These are phyloP conservation scores for Euptelea pleiosperma DNA, from an alignment of 164 flowering plant species.

Conservation along the genomic window DNA sequence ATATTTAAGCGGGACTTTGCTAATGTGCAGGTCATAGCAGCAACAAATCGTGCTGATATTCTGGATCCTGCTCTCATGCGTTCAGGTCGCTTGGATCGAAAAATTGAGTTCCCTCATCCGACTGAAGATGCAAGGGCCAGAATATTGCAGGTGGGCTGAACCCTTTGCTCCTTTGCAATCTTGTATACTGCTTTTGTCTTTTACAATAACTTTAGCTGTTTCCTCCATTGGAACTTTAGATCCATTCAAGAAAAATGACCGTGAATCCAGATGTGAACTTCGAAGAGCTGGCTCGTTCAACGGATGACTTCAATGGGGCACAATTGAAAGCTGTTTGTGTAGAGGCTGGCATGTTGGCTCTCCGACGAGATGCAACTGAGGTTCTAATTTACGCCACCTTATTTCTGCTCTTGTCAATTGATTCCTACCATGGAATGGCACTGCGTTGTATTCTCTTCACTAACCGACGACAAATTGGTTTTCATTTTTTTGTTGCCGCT, in stretches of 20 bases:
- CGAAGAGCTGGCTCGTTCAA: conserved; percentile 96
- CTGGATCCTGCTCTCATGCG: conserved; percentile 98
- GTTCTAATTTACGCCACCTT: conserved; percentile 24
- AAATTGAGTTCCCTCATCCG: conserved; percentile 85
- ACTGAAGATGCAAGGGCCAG: conserved; percentile 96
- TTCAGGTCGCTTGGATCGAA: conserved; percentile 94
- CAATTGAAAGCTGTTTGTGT: conserved; percentile 98
- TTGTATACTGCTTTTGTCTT: too few species aligned
- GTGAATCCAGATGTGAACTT: conserved; percentile 93
- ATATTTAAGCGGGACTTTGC: not conserved
- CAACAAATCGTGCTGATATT: conserved; percentile 95
- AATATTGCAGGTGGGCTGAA: conserved; percentile 66
- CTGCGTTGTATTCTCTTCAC: too few species aligned
- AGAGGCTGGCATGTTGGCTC: conserved; percentile 98
- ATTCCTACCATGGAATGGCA: too few species aligned
- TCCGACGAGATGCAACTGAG: conserved; percentile 97
- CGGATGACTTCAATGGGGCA: conserved; percentile 98
- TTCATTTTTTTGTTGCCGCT: too few species aligned
- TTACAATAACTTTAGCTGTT: too few species aligned
- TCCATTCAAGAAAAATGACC: conserved; percentile 97
- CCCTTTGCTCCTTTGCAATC: too few species aligned
- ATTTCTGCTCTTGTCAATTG: too few species aligned
- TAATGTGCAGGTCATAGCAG: conserved; percentile 76
- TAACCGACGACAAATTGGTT: too few species aligned
- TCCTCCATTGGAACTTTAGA: conserved; percentile 34